Evolutionary conservation across 192 early-diverging fungal genomes (phyloP), one percentile per base, ranked within the genome.

Genomic region (Umbelopsis vinacea): DNA sequence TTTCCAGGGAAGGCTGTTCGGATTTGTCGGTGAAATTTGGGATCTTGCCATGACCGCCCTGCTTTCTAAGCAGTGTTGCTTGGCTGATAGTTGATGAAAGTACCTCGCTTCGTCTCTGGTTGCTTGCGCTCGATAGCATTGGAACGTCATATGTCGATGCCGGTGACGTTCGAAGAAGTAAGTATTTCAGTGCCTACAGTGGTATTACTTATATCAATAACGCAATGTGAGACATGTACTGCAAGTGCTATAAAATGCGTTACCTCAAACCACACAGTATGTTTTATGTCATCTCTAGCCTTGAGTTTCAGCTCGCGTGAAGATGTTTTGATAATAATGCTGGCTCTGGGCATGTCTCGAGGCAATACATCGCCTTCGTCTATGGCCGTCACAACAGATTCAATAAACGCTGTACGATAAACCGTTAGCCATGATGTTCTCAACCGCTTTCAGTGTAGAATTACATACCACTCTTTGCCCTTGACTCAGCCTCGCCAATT

Each of bases 251-350:
- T 63, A 57, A 12, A 37, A 21, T 47, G 15, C 57, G 55, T 54
- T 79, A 87, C 90, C 83, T 89, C 81, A 75, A 84, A 86, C 92
- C 92, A 93, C 40, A 87, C 77, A 22, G 90, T 87, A 67, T 93
- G 92, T 50, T 87, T 83, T 19, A 86, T 83, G 48, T 87, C 84
- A n/a, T 81, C 84, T 1, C 76, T 80, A 3, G 91, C 91, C 70
- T 85, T 89, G 72, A 93, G 68, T 79, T 92, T 93, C 35, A 93
- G 74, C 77, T 90, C 87, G 22, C 92, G 87, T 48, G 79, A 85
- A 15, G 84, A 81, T 22, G 91, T 92, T 23, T 83, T 81, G 14
- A 93, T 78, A 33, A 91, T 53, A 24, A 93, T 77, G 66, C 84
- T 87, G 68, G 86, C 82, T 23, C 76, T 72, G 3, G 87, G 89